These are phyloP conservation scores for Leishmania turanica DNA, from an alignment of 208 protist species.

Conservation along the genomic window DNA sequence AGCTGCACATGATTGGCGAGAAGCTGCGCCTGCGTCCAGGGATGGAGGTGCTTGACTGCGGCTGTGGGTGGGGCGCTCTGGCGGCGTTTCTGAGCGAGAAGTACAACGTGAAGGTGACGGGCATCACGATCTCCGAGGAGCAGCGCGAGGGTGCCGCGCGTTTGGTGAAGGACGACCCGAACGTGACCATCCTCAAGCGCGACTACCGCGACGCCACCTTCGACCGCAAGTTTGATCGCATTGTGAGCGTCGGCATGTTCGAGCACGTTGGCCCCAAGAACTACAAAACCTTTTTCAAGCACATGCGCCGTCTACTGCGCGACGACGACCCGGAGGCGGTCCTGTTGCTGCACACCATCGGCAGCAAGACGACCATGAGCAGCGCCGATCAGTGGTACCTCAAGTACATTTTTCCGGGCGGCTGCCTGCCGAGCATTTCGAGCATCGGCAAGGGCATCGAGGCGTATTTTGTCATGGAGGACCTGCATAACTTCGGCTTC, in stretches of 20 bases:
- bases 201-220: slow-evolving; percentile 79
- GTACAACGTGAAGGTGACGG: slow-evolving; percentile 64
- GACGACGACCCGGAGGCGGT: slow-evolving; percentile 61
- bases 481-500: slow-evolving; percentile 67
- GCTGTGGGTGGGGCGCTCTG: slow-evolving; percentile 83
- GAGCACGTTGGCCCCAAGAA: slow-evolving; percentile 86
- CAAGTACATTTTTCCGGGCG: slow-evolving; percentile 87
- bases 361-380: slow-evolving; percentile 61
- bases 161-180: slow-evolving; percentile 26
- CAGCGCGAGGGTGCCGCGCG: slow-evolving; percentile 45
- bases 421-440: slow-evolving; percentile 48
- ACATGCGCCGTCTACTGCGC: slow-evolving; percentile 56
- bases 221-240: slow-evolving; percentile 57
- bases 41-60: slow-evolving; percentile 74
- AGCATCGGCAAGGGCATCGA: slow-evolving; percentile 51
- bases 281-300: slow-evolving; percentile 71
- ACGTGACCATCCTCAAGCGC: slow-evolving; percentile 54
- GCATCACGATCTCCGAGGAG: slow-evolving; percentile 78
- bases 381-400: slow-evolving; percentile 78
- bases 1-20: slow-evolving; percentile 76
- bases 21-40: slow-evolving; percentile 70
- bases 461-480: slow-evolving; percentile 59
- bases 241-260: slow-evolving; percentile 87
- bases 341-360: slow-evolving; percentile 77
- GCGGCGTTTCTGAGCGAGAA: slow-evolving; percentile 54